phyloP scores from a whole-genome alignment of 768 basidiomycete species.

The Mycena vitilis region DNA sequence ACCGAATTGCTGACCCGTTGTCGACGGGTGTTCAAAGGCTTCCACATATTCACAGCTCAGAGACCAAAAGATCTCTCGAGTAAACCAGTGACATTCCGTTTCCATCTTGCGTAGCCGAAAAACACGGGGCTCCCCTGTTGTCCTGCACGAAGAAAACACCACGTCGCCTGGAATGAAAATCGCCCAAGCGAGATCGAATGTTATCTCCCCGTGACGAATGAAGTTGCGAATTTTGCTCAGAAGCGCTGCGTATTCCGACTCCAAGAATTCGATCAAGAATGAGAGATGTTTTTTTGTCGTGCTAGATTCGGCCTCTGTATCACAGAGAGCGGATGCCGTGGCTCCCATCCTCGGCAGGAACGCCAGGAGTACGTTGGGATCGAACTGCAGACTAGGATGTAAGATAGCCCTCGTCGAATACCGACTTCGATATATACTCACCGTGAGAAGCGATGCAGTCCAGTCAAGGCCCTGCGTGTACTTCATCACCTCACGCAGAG shows the following conservation, averaged over 20 bases:
- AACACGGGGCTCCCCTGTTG: conserved; percentile 13
- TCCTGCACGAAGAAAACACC: conserved; percentile 4
- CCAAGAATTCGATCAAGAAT: conserved; percentile 9
- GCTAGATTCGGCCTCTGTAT: not conserved
- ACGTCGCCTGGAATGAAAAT: conserved; percentile 1
- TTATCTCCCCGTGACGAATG: conserved; percentile 2
- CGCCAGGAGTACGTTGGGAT: not conserved
- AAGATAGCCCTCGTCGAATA: not conserved
- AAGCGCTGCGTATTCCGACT: not conserved
- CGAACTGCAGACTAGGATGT: conserved; percentile 8
- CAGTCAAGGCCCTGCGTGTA: not conserved
- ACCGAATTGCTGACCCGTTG: conserved; percentile 1
- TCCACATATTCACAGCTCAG: conserved; percentile 14
- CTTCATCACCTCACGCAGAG: conserved; percentile 6
- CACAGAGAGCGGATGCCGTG: not conserved
- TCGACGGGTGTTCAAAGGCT: not conserved
- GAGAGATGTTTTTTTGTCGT: not conserved
- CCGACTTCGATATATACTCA: not conserved
- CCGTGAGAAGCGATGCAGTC: not conserved
- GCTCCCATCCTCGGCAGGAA: conserved; percentile 5
- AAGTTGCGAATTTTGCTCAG: not conserved
- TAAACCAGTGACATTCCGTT: not conserved
- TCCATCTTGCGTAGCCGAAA: not conserved
- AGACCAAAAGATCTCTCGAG: not conserved
- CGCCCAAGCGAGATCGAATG: conserved; percentile 13